phyloP scores from a whole-genome alignment of 768 basidiomycete genomes.

The Suillus weaverae region DNA sequence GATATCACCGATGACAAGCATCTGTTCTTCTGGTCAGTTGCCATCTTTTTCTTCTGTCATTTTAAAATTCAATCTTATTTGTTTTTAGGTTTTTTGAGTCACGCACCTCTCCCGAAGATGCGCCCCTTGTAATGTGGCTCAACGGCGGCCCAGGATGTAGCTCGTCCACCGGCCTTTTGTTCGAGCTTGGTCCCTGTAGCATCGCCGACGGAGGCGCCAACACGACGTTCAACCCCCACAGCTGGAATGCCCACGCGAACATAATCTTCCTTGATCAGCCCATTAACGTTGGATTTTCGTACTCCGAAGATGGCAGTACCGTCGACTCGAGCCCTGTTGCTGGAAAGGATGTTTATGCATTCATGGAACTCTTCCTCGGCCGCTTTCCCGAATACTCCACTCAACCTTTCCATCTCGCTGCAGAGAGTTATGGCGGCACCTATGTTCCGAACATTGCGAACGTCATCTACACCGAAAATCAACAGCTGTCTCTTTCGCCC shows the following conservation, averaged over 20 bases:
- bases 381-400: slow-evolving; percentile 73
- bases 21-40: slow-evolving; percentile 79
- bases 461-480: slow-evolving; percentile 78
- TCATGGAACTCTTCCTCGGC: slow-evolving; percentile 77
- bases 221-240: slow-evolving; percentile 71
- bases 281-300: slow-evolving; percentile 88
- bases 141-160: slow-evolving; percentile 78
- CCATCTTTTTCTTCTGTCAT: not conserved
- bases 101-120: slow-evolving; percentile 66
- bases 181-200: slow-evolving; percentile 89
- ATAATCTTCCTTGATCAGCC: slow-evolving; percentile 70
- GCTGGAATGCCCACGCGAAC: slow-evolving; percentile 80
- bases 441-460: slow-evolving; percentile 87
- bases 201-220: slow-evolving; percentile 69
- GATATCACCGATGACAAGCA: slow-evolving; percentile 80
- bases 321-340: slow-evolving; percentile 84
- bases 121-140: slow-evolving; percentile 89
- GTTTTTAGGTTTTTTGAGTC: slow-evolving; percentile 83
- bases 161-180: slow-evolving; percentile 81
- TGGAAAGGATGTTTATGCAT: slow-evolving; percentile 87
- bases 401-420: slow-evolving; percentile 75
- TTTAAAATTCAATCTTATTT: not conserved
- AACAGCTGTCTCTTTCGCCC: slow-evolving; percentile 47
- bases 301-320: slow-evolving; percentile 68
- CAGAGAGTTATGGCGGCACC: slow-evolving; percentile 77